Percentiles rank a stretch among this genome's conserved stretches.
Conservation (phyloP, 352 stramenopile species). For the Phytopythium vexans region DNA sequence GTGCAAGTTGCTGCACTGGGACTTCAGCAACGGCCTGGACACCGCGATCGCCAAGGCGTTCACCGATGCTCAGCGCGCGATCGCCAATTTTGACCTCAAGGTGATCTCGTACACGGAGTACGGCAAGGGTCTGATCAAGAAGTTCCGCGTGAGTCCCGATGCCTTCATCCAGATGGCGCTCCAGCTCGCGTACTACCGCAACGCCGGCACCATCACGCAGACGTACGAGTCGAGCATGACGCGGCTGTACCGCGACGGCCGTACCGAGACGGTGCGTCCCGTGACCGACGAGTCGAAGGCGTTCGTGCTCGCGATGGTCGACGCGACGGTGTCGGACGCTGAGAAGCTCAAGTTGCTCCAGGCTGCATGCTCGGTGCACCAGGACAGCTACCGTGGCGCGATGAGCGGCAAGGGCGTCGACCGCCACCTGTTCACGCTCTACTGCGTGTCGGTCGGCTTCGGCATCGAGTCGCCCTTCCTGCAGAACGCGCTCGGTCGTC, state of each 20-base stretch:
- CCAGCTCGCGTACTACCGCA: constrained; percentile 95
- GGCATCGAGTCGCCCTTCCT: constrained; percentile 87
- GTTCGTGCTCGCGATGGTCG: constrained; percentile 89
- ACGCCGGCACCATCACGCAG: constrained; percentile 89
- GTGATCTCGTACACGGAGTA: constrained; percentile 88
- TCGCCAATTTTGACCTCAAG: constrained; percentile 88
- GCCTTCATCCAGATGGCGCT: constrained; percentile 96
- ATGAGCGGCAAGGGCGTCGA: constrained; percentile 93
- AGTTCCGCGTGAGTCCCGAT: constrained; percentile 92
- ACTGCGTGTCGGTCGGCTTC: constrained; percentile 86
- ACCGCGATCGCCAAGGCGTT: constrained; percentile 53
- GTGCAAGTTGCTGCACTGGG: constrained; percentile 57
- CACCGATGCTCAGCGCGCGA: constrained; percentile 50
- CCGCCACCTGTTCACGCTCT: constrained; percentile 95
- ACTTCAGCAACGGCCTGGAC: constrained; percentile 54
- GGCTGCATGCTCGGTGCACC: constrained; percentile 86
- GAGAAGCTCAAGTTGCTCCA: constrained; percentile 87
- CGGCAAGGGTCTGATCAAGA: constrained; percentile 89
- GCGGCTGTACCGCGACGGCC: constrained; percentile 93
- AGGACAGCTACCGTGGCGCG: constrained; percentile 88
- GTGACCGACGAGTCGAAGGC: constrained; percentile 88
- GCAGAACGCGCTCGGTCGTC: constrained; percentile 76
- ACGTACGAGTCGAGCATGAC: constrained; percentile 98
- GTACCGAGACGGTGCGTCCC: constrained; percentile 92
- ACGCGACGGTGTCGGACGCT: constrained; percentile 55